Evolutionary conservation across 2,329 filamentous ascomycete genomes (phyloP).

Genomic region (Chrysosporium keratinophilum): DNA sequence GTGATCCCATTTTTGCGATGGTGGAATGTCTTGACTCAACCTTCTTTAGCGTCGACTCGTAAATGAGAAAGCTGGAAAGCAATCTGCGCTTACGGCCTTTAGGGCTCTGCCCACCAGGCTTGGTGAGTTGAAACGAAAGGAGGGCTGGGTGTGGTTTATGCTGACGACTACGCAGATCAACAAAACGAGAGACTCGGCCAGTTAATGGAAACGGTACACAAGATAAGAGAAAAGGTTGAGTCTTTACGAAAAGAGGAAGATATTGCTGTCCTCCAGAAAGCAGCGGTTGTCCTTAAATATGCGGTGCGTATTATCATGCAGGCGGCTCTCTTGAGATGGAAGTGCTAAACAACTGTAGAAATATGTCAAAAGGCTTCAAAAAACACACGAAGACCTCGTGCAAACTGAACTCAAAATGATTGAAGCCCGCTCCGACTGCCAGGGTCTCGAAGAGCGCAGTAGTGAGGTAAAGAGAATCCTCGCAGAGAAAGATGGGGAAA

Average conservation of each 20-base stretch:
- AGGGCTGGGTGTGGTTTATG: neutral
- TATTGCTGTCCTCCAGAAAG: constrained; percentile 46
- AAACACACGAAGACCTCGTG: constrained; percentile 53
- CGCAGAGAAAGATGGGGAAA: constrained; percentile 23
- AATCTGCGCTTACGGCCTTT: constrained; percentile 56
- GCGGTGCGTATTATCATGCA: constrained; percentile 34
- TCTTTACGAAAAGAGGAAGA: constrained; percentile 48
- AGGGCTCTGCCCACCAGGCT: constrained; percentile 60
- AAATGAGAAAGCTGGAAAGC: constrained; percentile 55
- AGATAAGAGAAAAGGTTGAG: constrained; percentile 40
- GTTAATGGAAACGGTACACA: constrained; percentile 31
- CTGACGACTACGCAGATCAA: constrained; percentile 30
- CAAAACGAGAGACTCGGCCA: constrained; percentile 39
- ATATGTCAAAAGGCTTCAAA: constrained; percentile 52
- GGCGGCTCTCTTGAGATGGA: neutral
- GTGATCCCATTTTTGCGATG: neutral
- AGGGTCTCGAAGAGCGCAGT: constrained; percentile 58
- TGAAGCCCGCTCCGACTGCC: constrained; percentile 73
- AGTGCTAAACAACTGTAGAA: constrained; percentile 31
- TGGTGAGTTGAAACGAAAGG: constrained; percentile 41
- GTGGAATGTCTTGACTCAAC: constrained; percentile 14
- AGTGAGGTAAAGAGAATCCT: constrained; percentile 44
- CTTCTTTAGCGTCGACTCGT: constrained; percentile 27
- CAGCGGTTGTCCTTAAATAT: constrained; percentile 46
- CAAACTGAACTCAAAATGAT: constrained; percentile 61